These are phyloP conservation scores for Boletus edulis DNA, from an alignment of 768 basidiomycete species.

Conservation along the genomic window DNA sequence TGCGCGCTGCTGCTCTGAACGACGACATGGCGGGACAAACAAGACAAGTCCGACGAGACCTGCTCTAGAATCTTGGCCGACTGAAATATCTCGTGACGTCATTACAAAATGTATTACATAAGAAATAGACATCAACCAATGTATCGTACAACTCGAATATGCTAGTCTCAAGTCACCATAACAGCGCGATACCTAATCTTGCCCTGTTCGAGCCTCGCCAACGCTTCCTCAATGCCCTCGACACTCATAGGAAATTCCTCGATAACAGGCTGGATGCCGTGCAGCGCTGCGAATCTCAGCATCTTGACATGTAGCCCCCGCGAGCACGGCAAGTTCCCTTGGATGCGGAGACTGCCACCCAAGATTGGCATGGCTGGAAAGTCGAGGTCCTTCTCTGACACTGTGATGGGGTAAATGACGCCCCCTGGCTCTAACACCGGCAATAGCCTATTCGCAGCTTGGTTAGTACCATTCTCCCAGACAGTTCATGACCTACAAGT, in stretches of 20 bases:
- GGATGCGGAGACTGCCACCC: constrained; percentile 20
- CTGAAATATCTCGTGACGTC: background rate
- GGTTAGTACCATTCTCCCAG: background rate
- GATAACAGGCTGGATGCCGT: constrained; percentile 28
- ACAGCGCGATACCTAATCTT: constrained; percentile 33
- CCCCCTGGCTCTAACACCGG: constrained; percentile 26
- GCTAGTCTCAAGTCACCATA: constrained; percentile 5
- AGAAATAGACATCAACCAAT: too few relatives aligned
- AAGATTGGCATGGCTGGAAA: constrained; percentile 21
- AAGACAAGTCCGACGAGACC: too few relatives aligned
- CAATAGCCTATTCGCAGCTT: constrained; percentile 18
- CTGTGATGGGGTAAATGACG: constrained; percentile 25
- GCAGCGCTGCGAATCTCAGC: constrained; percentile 33
- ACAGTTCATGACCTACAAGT: constrained; percentile 19
- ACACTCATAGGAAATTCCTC: constrained; percentile 33
- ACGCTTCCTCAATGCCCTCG: constrained; percentile 30
- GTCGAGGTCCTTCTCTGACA: constrained; percentile 19
- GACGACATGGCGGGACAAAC: constrained; percentile 10
- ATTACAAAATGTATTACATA: background rate
- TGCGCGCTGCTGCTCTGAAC: constrained; percentile 7
- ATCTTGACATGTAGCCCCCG: constrained; percentile 30
- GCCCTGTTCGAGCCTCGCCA: constrained; percentile 25
- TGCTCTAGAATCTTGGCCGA: too few relatives aligned
- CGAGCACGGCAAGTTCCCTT: constrained; percentile 25
- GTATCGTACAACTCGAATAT: too few relatives aligned